phyloP scores from a whole-genome alignment of 2,329 filamentous ascomycete species.

The Penicillium expansum region DNA sequence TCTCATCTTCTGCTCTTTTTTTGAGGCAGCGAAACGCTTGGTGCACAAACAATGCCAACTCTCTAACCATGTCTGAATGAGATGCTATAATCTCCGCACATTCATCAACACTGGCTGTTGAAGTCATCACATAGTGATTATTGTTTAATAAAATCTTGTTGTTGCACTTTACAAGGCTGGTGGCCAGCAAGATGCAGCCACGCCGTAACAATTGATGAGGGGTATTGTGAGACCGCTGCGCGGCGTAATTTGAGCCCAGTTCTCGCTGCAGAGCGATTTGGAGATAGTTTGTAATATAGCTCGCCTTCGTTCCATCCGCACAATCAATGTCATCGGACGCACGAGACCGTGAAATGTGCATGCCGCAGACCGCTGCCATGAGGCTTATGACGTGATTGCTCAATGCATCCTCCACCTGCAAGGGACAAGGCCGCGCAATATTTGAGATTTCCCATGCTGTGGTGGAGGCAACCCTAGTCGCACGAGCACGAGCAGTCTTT shows the following conservation, averaged over 20 bases:
- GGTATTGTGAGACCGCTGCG: constrained; percentile 8
- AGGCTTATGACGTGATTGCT: constrained; percentile 39
- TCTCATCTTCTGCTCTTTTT: constrained; percentile 22
- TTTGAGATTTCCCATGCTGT: constrained; percentile 3
- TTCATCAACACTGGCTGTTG: constrained; percentile 27
- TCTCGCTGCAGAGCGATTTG: constrained; percentile 25
- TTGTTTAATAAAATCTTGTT: constrained; percentile 15
- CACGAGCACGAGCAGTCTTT: constrained; percentile 4
- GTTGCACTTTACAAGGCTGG: constrained; percentile 30
- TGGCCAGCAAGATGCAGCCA: constrained; percentile 34
- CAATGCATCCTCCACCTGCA: constrained; percentile 37
- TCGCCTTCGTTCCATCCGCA: constrained; percentile 23
- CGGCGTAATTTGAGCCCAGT: constrained; percentile 14
- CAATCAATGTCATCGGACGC: constrained; percentile 12
- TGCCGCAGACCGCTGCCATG: constrained; percentile 37
- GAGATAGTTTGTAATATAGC: constrained; percentile 26
- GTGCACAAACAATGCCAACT: constrained; percentile 34
- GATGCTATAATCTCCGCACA: constrained; percentile 30
- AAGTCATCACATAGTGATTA: constrained; percentile 11
- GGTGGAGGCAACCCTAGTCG: constrained; percentile 21
- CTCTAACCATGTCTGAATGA: constrained; percentile 33
- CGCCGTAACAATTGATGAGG: constrained; percentile 31
- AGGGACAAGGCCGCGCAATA: constrained; percentile 25
- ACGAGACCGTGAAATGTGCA: constrained; percentile 36
- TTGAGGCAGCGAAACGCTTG: constrained; percentile 37